These are phyloP conservation scores for Mucor lusitanicus DNA, from an alignment of 371 early-diverging fungal genomes.

Conservation along the genomic window DNA sequence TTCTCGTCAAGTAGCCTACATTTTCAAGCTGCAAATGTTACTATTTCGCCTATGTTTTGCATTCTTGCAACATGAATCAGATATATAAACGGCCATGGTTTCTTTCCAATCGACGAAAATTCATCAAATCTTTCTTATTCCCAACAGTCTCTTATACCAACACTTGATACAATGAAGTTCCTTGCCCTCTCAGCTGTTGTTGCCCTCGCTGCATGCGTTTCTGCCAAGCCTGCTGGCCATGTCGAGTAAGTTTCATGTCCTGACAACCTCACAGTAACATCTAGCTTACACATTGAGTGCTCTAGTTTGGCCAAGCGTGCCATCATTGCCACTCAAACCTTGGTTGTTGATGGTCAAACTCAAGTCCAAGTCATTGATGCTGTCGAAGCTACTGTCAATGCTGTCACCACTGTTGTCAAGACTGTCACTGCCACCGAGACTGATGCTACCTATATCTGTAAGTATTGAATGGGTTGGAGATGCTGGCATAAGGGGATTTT, in stretches of 20 bases:
- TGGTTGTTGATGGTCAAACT: constrained; percentile 1
- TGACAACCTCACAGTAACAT: neutral
- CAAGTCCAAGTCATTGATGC: constrained; percentile 5
- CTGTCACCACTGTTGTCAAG: neutral
- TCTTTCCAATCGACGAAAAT: neutral
- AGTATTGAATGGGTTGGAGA: neutral
- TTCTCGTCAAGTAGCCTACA: neutral
- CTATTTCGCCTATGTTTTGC: neutral
- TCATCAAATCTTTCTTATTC: too few species aligned
- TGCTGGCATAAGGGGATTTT: neutral
- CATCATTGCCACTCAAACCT: constrained; percentile 2
- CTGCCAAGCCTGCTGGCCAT: constrained; percentile 15
- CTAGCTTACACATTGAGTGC: neutral
- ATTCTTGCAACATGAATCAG: neutral
- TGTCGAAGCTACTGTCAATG: neutral
- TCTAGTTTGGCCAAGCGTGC: constrained; percentile 10
- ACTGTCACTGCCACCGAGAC: neutral
- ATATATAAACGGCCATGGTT: neutral
- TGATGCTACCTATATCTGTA: constrained; percentile 7
- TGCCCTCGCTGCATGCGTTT: constrained; percentile 1
- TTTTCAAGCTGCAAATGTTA: neutral
- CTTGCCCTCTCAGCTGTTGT: constrained; percentile 10
- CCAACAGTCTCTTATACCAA: too few species aligned
- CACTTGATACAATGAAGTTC: constrained; percentile 10
- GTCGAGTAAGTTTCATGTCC: constrained; percentile 1